These are phyloP conservation scores for Ceratobasidium sp. DNA, from an alignment of 1,284 basidiomycete genomes.

Conservation along the genomic window DNA sequence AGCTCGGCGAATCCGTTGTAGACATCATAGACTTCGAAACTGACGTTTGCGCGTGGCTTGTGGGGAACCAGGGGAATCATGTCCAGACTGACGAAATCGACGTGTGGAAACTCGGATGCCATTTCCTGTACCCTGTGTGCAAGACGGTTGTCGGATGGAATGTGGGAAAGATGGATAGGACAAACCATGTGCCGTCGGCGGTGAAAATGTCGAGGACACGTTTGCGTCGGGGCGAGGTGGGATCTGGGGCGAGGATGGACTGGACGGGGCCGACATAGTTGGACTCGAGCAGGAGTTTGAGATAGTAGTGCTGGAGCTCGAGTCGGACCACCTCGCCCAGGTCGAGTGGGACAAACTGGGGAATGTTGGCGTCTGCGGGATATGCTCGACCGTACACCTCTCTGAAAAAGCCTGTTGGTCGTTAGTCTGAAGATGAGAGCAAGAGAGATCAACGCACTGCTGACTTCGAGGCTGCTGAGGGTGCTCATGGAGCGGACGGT, in stretches of 20 bases:
- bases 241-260: background rate
- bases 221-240: background rate
- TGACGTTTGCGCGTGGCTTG: constrained; percentile 11
- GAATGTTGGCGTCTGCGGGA: constrained; percentile 22
- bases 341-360: constrained; percentile 18
- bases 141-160: background rate
- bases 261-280: constrained; percentile 29
- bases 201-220: constrained; percentile 27
- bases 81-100: constrained; percentile 30
- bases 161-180: background rate
- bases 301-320: constrained; percentile 25
- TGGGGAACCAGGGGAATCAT: constrained; percentile 26
- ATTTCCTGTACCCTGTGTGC: constrained; percentile 17
- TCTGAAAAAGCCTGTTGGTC: constrained; percentile 9
- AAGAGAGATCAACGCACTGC: constrained; percentile 4
- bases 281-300: constrained; percentile 14
- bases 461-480: constrained; percentile 16
- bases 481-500: constrained; percentile 28
- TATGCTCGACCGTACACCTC: constrained; percentile 33
- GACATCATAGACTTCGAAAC: constrained; percentile 21
- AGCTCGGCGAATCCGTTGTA: constrained; percentile 24
- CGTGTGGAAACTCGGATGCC: constrained; percentile 26
- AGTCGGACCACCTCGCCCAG: constrained; percentile 10
- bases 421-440: background rate
- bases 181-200: constrained; percentile 32